Evolutionary conservation across 116 monocot genomes (phyloP).

Genomic region (Cymodocea nodosa): DNA sequence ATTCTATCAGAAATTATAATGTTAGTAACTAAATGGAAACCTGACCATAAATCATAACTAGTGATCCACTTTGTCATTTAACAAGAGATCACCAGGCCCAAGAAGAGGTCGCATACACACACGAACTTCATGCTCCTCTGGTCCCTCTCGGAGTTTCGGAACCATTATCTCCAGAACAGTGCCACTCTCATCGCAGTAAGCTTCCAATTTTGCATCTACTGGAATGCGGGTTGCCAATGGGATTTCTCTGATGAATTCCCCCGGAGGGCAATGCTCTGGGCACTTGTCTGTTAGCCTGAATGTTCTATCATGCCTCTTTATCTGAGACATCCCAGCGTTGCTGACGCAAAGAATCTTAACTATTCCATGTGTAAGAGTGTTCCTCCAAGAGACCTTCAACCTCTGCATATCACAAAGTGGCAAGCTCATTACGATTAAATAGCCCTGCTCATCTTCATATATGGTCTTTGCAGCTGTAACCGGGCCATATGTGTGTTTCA

Average conservation of each 20-base stretch:
- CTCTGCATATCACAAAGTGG: conserved; percentile 60
- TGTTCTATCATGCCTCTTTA: conserved; percentile 57
- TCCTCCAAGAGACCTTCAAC: conserved; percentile 81
- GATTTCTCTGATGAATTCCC: conserved; percentile 72
- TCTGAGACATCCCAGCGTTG: conserved; percentile 46
- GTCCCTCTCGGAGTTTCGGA: conserved; percentile 47
- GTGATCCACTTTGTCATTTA: conserved; percentile 12
- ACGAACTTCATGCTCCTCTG: conserved; percentile 79
- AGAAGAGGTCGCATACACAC: conserved; percentile 65
- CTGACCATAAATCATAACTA: neutral
- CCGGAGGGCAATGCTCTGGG: conserved; percentile 77
- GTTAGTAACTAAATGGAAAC: conserved; percentile 1
- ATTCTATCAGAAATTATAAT: neutral
- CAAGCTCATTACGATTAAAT: conserved; percentile 65
- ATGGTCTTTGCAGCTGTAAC: conserved; percentile 80
- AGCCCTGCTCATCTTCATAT: conserved; percentile 65
- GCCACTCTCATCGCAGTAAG: conserved; percentile 63
- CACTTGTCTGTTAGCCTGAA: conserved; percentile 57
- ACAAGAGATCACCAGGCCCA: conserved; percentile 33
- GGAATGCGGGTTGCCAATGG: conserved; percentile 64
- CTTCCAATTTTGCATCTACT: conserved; percentile 68
- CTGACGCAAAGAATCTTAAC: conserved; percentile 70
- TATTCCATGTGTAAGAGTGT: conserved; percentile 56
- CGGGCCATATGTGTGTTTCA: conserved; percentile 55
- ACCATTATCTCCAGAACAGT: conserved; percentile 74